Evolutionary conservation across 1,139 yeast genomes (phyloP), one percentile per base, ranked within the genome.

Genomic region (Kodamaea arcana): DNA sequence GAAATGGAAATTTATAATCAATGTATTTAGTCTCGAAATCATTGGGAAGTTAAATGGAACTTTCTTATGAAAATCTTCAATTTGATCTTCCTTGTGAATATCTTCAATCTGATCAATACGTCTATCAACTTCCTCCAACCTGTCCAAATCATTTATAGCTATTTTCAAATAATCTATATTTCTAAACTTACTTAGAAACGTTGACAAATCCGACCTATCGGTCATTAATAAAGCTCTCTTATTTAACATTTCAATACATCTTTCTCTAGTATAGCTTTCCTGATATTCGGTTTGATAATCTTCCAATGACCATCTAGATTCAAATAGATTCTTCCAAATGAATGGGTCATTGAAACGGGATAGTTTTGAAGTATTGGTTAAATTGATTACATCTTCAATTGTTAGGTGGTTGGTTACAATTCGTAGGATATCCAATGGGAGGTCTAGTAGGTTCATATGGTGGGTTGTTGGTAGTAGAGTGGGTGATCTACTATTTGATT

Each of bases 301-400:
- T 6, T 26, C 27, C 4, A 34, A 38, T 5, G 40, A 22, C 41
- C 52, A 54, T 4, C 36, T 32, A 4, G 38, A 17, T 13, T 30
- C 35, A 32, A 43, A 41, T 9, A 54, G 30, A 14, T 31, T 28
- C 29, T 45, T 43, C 62, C 62, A 57, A 11, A 55, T 39, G 22
- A 39, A 36, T 26, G 49, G 43, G 24, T 46, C 43, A 15, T 31
- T 29, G 4, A 33, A 5, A 6, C 22, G 14, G n/a, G 34, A 20
- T 12, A 56, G 28, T 15, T 31, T 26, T 14, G 33, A 33, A 33
- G 47, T 34, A 15, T 29, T 29, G 7, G 38, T 17, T 14, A 37
- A 29, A 18, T 25, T 14, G 13, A 37, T 21, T 10, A 32, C 37
- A 15, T 30, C 24, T 24, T 37, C 41, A 11, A 37, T 9, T 18